A percentile compares a stretch with the other conserved stretches of the same genome.
These are phyloP conservation scores for Omphalotus guepiniiformis DNA, from an alignment of 768 basidiomycete species.

Conservation along the genomic window DNA sequence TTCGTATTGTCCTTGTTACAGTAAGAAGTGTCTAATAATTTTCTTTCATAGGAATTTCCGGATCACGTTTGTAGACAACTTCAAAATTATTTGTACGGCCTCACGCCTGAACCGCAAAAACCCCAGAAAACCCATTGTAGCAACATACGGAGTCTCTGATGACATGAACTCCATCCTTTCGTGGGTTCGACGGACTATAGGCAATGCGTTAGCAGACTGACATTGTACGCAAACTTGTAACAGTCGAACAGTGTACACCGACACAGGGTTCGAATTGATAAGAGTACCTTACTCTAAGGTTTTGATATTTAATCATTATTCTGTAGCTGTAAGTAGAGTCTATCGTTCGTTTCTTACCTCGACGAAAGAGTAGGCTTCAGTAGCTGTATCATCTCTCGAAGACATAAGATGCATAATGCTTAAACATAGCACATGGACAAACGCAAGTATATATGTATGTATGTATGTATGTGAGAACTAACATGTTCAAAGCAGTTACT, in stretches of 20 bases:
- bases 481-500: slow-evolving; percentile 41
- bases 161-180: slow-evolving; percentile 36
- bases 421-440: slow-evolving; percentile 14
- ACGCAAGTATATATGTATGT: slow-evolving; percentile 10
- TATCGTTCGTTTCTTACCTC: no score
- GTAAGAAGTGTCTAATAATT: background rate
- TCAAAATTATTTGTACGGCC: slow-evolving; percentile 53
- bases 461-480: background rate
- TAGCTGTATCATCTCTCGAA: no score
- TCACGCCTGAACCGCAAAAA: slow-evolving; percentile 44
- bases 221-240: background rate
- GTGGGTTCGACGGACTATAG: slow-evolving; percentile 52
- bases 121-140: slow-evolving; percentile 34
- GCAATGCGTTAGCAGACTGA: slow-evolving; percentile 26
- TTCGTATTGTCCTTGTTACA: slow-evolving; percentile 32
- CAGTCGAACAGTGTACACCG: slow-evolving; percentile 8
- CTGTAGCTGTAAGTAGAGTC: no score
- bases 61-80: slow-evolving; percentile 47
- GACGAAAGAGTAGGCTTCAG: no score
- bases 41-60: slow-evolving; percentile 60
- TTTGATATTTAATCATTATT: no score
- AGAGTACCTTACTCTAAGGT: no score
- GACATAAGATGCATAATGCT: no score
- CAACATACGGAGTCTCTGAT: slow-evolving; percentile 36
- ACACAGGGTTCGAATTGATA: no score